These are phyloP conservation scores for Lupinus albus DNA, from an alignment of 306 rosid genomes.

Conservation along the genomic window DNA sequence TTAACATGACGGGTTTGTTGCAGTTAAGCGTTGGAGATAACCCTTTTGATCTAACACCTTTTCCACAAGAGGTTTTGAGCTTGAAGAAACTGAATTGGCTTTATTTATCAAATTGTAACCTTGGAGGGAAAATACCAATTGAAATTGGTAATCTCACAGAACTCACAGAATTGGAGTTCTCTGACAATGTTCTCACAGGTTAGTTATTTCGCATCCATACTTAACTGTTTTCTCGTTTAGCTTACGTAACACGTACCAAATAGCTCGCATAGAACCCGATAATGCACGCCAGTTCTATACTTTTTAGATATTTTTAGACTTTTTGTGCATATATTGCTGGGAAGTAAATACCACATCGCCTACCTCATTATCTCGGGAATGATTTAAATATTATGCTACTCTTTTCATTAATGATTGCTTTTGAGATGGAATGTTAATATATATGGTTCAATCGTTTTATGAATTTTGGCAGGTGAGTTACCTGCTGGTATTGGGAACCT, in stretches of 20 bases:
- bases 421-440: too few relatives aligned
- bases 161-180: conserved; percentile 62
- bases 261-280: too few relatives aligned
- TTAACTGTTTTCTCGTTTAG: too few relatives aligned
- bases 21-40: conserved; percentile 82
- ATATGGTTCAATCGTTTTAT: too few relatives aligned
- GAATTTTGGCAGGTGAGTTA: conserved; percentile 56
- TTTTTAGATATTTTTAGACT: too few relatives aligned
- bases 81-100: conserved; percentile 65
- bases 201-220: not conserved
- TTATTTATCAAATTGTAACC: conserved; percentile 61
- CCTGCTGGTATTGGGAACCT: conserved; percentile 72
- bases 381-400: too few relatives aligned
- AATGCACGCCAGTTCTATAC: too few relatives aligned
- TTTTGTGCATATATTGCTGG: too few relatives aligned
- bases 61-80: conserved; percentile 53
- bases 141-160: conserved; percentile 69
- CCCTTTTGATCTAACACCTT: conserved; percentile 50
- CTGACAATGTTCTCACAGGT: conserved; percentile 62
- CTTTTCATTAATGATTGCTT: too few relatives aligned
- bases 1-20: conserved; percentile 52
- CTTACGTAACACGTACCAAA: too few relatives aligned
- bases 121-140: conserved; percentile 64
- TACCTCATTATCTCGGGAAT: too few relatives aligned
- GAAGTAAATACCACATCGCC: too few relatives aligned